These are phyloP conservation scores for Plasmodium inui DNA, from an alignment of 169 alveolate species.

Conservation along the genomic window DNA sequence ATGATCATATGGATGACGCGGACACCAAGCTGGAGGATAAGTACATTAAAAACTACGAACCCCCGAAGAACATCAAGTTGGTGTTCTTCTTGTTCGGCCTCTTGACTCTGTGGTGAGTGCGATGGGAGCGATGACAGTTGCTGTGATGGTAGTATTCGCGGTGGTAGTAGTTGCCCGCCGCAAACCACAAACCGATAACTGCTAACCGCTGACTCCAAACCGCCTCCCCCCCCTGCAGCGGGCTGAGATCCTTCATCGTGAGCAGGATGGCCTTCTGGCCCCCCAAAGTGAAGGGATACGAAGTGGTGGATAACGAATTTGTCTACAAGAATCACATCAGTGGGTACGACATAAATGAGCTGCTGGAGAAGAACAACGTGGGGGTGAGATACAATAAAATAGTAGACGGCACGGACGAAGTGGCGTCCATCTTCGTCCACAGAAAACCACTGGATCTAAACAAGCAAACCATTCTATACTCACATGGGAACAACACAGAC, in stretches of 20 bases:
- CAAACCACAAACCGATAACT: background rate
- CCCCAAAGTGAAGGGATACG: constrained; percentile 81
- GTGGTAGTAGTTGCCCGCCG: background rate
- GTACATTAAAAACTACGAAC: background rate
- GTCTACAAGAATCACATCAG: constrained; percentile 32
- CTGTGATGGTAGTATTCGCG: too few relatives aligned
- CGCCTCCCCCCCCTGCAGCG: constrained; percentile 17
- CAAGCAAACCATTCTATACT: constrained; percentile 82
- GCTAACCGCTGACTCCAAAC: background rate
- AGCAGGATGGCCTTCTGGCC: constrained; percentile 83
- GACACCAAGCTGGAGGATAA: background rate
- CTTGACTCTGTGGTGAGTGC: background rate
- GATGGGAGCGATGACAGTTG: too few relatives aligned
- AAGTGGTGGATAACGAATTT: constrained; percentile 66
- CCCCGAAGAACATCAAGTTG: background rate
- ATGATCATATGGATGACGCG: background rate
- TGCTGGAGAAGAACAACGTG: background rate
- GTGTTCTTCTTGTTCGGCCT: background rate
- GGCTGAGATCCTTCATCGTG: constrained; percentile 74
- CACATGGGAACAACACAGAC: constrained; percentile 94
- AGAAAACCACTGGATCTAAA: constrained; percentile 34
- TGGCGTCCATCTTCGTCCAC: background rate
- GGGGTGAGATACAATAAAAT: constrained; percentile 17
- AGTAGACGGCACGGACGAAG: constrained; percentile 20
- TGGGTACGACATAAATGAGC: background rate